Evolutionary conservation across 805 yeast genomes (phyloP), one percentile per base, ranked within the genome.

Genomic region (Schwanniomyces vanrijiae): DNA sequence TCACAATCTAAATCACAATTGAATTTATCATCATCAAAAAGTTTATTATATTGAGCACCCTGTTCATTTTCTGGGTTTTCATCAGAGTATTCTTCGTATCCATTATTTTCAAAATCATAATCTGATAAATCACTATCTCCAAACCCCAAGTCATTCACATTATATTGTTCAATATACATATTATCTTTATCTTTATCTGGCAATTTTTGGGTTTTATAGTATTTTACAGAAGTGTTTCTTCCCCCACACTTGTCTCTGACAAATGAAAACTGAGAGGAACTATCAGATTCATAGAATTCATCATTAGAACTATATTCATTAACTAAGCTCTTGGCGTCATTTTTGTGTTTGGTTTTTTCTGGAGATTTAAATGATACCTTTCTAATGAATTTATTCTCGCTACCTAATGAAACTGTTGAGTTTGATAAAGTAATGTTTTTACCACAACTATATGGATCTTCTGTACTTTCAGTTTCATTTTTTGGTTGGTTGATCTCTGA

Each of bases 101-200:
- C 77, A 47, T 73, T 72, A 51, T 72, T 71, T 37, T 73, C 77
- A 52, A 61, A 73, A 47, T 73, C 77, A 43, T 73, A 73, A 48
- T 68, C 76, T 5, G 71, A 64, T 31, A 55, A 55, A 5, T 61
- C 66, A 21, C 64, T 71, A 16, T 56, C 55, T 44, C 65, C 74
- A 44, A 60, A 63, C 2, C 62, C 65, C 35, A 64, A 50, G 37
- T 69, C 72, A 14, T 60, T 55, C 33, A 66, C 59, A 41, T 53
- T 58, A 43, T 64, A 65, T 10, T 56, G 59, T 35, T 60, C 64
- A 49, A 46, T 43, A 11, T 47, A 22, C 22, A 37, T 28, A 37
- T 45, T 46, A 25, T 40, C 44, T 24, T 44, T 49, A 11, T 45
- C 31, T 1, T 42, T 25, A 10, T 24, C 35, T n/a, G 44, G 40